Percentiles rank a stretch among this genome's conserved stretches.
These are phyloP conservation scores for Trichosporon sp. DNA, from an alignment of 1,284 basidiomycete genomes.

Conservation along the genomic window DNA sequence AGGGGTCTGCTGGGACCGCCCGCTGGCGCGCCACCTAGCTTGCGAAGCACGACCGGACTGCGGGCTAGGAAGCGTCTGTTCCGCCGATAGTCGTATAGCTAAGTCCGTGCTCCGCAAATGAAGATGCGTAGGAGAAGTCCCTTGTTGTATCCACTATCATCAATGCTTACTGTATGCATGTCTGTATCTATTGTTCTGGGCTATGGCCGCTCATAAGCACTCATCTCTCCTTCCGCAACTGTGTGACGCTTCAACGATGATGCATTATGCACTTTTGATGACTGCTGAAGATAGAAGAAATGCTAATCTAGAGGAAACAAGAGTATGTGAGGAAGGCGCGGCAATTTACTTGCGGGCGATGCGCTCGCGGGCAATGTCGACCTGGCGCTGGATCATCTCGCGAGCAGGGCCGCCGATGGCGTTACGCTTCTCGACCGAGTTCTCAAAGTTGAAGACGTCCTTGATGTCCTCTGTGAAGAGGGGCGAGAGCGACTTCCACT, in stretches of 20 bases:
- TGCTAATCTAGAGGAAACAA: not conserved
- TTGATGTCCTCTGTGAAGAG: constrained; percentile 77
- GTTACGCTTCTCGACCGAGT: constrained; percentile 86
- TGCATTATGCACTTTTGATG: constrained; percentile 1
- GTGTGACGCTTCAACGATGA: not conserved
- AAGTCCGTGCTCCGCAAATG: too few relatives aligned
- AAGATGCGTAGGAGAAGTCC: not conserved
- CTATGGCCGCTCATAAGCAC: too few relatives aligned
- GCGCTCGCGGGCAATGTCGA: constrained; percentile 60
- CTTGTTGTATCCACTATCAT: not conserved
- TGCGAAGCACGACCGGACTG: constrained; percentile 15
- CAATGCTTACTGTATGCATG: not conserved
- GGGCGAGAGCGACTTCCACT: constrained; percentile 68
- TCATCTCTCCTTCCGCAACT: too few relatives aligned
- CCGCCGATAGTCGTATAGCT: constrained; percentile 12
- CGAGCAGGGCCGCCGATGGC: constrained; percentile 87
- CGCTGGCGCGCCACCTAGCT: not conserved
- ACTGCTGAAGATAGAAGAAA: not conserved
- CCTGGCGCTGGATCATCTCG: constrained; percentile 78
- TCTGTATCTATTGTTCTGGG: not conserved
- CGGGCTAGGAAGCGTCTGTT: constrained; percentile 28
- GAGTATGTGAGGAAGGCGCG: not conserved
- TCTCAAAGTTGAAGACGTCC: constrained; percentile 85
- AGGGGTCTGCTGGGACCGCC: constrained; percentile 21
- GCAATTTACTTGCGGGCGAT: constrained; percentile 35